A percentile compares a stretch with the other conserved stretches of the same genome.
These are phyloP conservation scores for Echium plantagineum DNA, from an alignment of 257 asterid genomes.

Conservation along the genomic window DNA sequence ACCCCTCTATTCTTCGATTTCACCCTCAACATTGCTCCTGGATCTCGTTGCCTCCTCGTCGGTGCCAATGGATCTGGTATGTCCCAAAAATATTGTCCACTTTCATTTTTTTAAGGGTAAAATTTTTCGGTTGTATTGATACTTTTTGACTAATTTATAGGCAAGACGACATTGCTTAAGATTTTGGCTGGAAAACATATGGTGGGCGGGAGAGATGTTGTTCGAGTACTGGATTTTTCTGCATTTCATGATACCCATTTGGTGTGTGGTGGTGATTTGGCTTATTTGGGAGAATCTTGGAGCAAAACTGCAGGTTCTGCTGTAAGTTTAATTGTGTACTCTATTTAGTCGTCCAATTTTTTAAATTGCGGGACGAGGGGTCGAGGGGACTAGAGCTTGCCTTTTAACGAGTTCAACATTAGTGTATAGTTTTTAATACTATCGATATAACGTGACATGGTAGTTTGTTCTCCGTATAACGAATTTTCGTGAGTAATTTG, in stretches of 20 bases:
- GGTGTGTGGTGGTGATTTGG: slow-evolving; percentile 83
- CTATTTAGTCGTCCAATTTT: too few species aligned
- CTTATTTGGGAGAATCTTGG: slow-evolving; percentile 96
- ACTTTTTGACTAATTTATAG: slow-evolving; percentile 33
- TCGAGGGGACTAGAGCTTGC: too few species aligned
- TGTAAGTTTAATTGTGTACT: too few species aligned
- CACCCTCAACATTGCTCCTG: slow-evolving; percentile 44
- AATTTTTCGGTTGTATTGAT: too few species aligned
- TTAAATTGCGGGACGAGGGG: too few species aligned
- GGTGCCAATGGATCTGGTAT: slow-evolving; percentile 99
- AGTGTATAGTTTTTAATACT: too few species aligned
- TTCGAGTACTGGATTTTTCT: slow-evolving; percentile 65
- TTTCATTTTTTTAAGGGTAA: too few species aligned
- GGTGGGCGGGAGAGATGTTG: slow-evolving; percentile 96
- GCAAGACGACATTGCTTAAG: slow-evolving; percentile 84
- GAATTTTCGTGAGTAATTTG: too few species aligned
- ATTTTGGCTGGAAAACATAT: slow-evolving; percentile 95
- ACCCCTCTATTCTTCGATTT: slow-evolving; percentile 67
- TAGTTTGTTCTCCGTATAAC: too few species aligned
- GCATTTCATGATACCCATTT: slow-evolving; percentile 90
- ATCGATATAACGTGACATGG: too few species aligned
- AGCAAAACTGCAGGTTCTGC: slow-evolving; percentile 74
- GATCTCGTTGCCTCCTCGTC: slow-evolving; percentile 87
- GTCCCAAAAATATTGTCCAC: too few species aligned
- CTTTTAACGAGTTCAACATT: too few species aligned